Evolutionary conservation across 106 monocot genomes (phyloP).

Genomic region (Vanilla planifolia): DNA sequence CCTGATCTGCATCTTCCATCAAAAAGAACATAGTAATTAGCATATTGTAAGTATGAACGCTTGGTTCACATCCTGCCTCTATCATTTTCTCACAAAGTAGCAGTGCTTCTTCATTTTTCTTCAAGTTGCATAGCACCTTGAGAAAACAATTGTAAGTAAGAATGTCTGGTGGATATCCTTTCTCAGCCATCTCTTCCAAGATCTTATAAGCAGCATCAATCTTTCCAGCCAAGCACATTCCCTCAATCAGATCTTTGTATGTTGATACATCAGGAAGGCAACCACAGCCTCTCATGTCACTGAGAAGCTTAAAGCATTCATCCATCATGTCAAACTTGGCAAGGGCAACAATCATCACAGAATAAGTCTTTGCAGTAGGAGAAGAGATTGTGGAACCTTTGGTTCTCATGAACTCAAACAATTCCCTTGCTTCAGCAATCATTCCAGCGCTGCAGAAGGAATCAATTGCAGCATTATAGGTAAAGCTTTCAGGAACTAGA

Average conservation of each 20-base stretch:
- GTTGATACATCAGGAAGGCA: constrained; percentile 96
- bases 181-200: constrained; percentile 78
- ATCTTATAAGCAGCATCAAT: constrained; percentile 67
- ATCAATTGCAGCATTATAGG: constrained; percentile 81
- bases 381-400: constrained; percentile 80
- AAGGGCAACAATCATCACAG: constrained; percentile 75
- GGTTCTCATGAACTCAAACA: constrained; percentile 94
- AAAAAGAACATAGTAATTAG: constrained; percentile 79
- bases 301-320: constrained; percentile 71
- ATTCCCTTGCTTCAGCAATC: constrained; percentile 70
- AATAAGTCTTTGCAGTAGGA: constrained; percentile 85
- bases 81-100: constrained; percentile 74
- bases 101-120: constrained; percentile 60
- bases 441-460: constrained; percentile 73
- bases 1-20: constrained; percentile 55
- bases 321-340: constrained; percentile 62
- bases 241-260: constrained; percentile 86
- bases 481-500: constrained; percentile 74
- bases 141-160: constrained; percentile 93
- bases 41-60: constrained; percentile 93
- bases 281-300: constrained; percentile 70
- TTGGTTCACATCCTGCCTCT: constrained; percentile 70
- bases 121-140: constrained; percentile 72
- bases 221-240: constrained; percentile 73
- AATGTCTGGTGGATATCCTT: constrained; percentile 80